phyloP scores from a whole-genome alignment of 2,329 filamentous ascomycete genomes.

The Aspergillus costaricaensis region DNA sequence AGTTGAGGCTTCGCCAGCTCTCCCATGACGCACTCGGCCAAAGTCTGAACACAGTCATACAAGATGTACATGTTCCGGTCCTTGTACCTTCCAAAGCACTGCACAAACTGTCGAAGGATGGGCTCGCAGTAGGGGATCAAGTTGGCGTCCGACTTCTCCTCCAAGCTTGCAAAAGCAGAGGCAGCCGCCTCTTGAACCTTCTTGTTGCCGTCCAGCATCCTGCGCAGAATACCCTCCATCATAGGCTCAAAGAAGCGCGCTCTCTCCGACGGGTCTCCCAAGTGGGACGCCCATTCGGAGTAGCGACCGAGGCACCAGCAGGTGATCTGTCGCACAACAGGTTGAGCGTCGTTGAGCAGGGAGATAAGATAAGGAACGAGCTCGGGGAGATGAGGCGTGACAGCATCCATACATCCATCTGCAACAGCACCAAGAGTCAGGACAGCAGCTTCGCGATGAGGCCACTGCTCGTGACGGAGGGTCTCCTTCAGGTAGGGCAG shows the following conservation, averaged over 20 bases:
- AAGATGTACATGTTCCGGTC: slow-evolving; percentile 98
- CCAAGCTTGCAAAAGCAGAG: slow-evolving; percentile 92
- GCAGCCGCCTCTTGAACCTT: slow-evolving; percentile 95
- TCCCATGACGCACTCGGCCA: slow-evolving; percentile 86
- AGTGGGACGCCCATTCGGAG: slow-evolving; percentile 83
- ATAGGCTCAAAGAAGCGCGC: slow-evolving; percentile 86
- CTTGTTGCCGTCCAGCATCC: slow-evolving; percentile 97
- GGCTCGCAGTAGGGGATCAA: slow-evolving; percentile 83
- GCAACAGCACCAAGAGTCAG: slow-evolving; percentile 92
- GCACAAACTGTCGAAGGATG: slow-evolving; percentile 88
- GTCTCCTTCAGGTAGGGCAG: slow-evolving; percentile 91
- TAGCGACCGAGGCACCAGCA: slow-evolving; percentile 97
- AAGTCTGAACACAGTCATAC: slow-evolving; percentile 96
- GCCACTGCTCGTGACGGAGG: slow-evolving; percentile 85
- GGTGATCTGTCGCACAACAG: slow-evolving; percentile 92
- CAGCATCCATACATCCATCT: slow-evolving; percentile 87
- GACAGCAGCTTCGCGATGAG: slow-evolving; percentile 88
- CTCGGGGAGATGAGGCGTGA: slow-evolving; percentile 86
- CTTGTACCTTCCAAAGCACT: slow-evolving; percentile 93
- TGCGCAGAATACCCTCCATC: slow-evolving; percentile 92
- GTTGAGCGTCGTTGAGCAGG: slow-evolving; percentile 79
- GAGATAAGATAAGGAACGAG: slow-evolving; percentile 88
- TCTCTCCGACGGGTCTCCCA: slow-evolving; percentile 67
- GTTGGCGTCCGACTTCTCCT: slow-evolving; percentile 83
- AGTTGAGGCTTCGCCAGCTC: slow-evolving; percentile 78